phyloP scores from a whole-genome alignment of 352 stramenopile genomes.

The Phytophthora pistaciae region DNA sequence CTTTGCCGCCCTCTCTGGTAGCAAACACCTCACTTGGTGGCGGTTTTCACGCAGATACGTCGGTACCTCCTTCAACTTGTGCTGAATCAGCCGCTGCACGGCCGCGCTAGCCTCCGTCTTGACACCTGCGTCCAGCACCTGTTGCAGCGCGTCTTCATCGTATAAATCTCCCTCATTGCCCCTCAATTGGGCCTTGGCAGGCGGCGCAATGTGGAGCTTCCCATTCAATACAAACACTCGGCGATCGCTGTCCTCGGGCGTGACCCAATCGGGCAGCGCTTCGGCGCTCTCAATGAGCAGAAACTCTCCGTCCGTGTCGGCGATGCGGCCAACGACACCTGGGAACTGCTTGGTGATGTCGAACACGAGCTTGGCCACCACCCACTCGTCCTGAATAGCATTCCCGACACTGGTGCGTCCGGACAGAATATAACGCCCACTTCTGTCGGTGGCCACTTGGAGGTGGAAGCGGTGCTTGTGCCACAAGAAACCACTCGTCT shows the following conservation, averaged over 20 bases:
- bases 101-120: conserved; percentile 39
- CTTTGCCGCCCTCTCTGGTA: conserved; percentile 43
- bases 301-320: conserved; percentile 77
- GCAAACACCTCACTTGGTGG: conserved; percentile 57
- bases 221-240: conserved; percentile 60
- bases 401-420: conserved; percentile 56
- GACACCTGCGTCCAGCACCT: conserved; percentile 33
- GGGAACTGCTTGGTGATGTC: conserved; percentile 47
- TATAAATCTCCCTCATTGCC: conserved; percentile 23
- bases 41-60: conserved; percentile 56
- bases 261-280: conserved; percentile 69
- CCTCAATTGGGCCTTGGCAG: conserved; percentile 9
- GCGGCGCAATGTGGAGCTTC: conserved; percentile 52
- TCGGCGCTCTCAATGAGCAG: conserved; percentile 83
- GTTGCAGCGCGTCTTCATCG: conserved; percentile 43
- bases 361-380: conserved; percentile 58
- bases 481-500: conserved; percentile 62
- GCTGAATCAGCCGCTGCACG: conserved; percentile 52
- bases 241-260: conserved; percentile 58
- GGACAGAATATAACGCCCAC: conserved; percentile 42
- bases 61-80: conserved; percentile 52
- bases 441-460: conserved; percentile 9
- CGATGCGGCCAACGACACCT: conserved; percentile 47
- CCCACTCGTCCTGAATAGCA: conserved; percentile 81
- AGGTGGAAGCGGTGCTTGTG: conserved; percentile 66